These are phyloP conservation scores for Chlamydomonas schloesseri DNA, from an alignment of 139 green algal genomes.

Conservation along the genomic window DNA sequence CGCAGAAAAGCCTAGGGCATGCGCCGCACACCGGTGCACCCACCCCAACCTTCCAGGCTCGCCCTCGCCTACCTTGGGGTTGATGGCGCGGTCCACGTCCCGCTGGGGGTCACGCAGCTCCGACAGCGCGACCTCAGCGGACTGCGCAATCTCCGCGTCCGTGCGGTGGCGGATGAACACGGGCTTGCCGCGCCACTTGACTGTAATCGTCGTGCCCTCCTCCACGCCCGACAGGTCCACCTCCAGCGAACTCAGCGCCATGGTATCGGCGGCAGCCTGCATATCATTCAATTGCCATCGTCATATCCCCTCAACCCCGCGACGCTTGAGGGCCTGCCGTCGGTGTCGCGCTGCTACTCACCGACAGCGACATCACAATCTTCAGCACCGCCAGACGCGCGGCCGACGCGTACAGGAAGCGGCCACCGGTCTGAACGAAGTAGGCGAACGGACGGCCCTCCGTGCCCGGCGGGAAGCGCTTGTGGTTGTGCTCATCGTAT, in stretches of 20 bases:
- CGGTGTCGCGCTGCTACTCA: slow-evolving; percentile 53
- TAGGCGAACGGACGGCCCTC: slow-evolving; percentile 94
- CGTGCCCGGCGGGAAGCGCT: slow-evolving; percentile 87
- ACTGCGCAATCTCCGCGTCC: slow-evolving; percentile 86
- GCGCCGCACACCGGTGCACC: too few relatives aligned
- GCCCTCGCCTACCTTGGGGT: slow-evolving; percentile 78
- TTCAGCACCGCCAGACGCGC: slow-evolving; percentile 96
- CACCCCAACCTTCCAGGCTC: too few relatives aligned
- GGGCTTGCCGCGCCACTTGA: slow-evolving; percentile 99
- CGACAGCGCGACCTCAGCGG: slow-evolving; percentile 77
- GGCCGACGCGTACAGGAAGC: slow-evolving; percentile 98
- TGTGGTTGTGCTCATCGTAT: slow-evolving; percentile 92
- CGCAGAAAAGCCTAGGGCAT: too few relatives aligned
- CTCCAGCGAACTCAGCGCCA: slow-evolving; percentile 95
- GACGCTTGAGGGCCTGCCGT: too few relatives aligned
- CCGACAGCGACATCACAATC: slow-evolving; percentile 96
- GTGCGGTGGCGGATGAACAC: slow-evolving; percentile 97
- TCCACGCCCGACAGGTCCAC: slow-evolving; percentile 94
- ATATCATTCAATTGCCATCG: not conserved
- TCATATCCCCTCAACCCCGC: not conserved
- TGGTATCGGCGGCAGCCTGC: slow-evolving; percentile 91
- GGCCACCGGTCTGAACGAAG: slow-evolving; percentile 96
- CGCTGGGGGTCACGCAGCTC: slow-evolving; percentile 93
- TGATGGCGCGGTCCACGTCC: slow-evolving; percentile 81
- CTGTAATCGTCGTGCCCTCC: slow-evolving; percentile 92